These are phyloP conservation scores for Exophiala alcalophila DNA, from an alignment of 2,329 filamentous ascomycete species.

Conservation along the genomic window DNA sequence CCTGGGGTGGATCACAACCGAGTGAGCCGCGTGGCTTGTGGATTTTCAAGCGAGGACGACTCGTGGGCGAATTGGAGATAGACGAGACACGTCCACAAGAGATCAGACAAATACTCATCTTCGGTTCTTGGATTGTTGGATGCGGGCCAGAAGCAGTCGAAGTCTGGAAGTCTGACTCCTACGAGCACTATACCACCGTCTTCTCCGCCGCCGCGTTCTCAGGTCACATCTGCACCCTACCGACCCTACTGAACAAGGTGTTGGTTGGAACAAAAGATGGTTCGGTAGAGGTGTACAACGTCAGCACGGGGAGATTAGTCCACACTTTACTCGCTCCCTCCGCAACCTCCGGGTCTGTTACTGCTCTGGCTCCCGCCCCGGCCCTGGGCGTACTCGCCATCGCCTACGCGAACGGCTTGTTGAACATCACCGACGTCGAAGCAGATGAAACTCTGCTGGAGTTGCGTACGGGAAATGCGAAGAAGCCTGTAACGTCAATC, in stretches of 20 bases:
- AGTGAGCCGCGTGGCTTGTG: slow-evolving; percentile 68
- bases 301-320: slow-evolving; percentile 85
- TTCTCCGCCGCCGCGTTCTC: slow-evolving; percentile 64
- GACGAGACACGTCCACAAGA: slow-evolving; percentile 61
- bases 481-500: slow-evolving; percentile 68
- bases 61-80: slow-evolving; percentile 69
- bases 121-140: slow-evolving; percentile 88
- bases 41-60: slow-evolving; percentile 89
- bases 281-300: slow-evolving; percentile 93
- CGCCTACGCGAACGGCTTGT: slow-evolving; percentile 74
- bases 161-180: slow-evolving; percentile 79
- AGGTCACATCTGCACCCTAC: slow-evolving; percentile 79
- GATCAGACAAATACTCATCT: slow-evolving; percentile 73
- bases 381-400: slow-evolving; percentile 83
- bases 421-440: slow-evolving; percentile 78
- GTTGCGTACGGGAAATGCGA: slow-evolving; percentile 21
- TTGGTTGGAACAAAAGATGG: slow-evolving; percentile 85
- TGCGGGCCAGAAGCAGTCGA: slow-evolving; percentile 73
- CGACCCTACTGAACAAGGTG: slow-evolving; percentile 93
- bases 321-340: slow-evolving; percentile 81
- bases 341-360: slow-evolving; percentile 73
- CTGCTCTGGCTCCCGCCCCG: slow-evolving; percentile 78
- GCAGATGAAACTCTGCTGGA: slow-evolving; percentile 68
- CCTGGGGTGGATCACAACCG: slow-evolving; percentile 68
- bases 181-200: slow-evolving; percentile 89